A percentile compares a stretch with the other conserved stretches of the same genome.
phyloP scores from a whole-genome alignment of 345 rosid species.

The Atalantia buxifolia region DNA sequence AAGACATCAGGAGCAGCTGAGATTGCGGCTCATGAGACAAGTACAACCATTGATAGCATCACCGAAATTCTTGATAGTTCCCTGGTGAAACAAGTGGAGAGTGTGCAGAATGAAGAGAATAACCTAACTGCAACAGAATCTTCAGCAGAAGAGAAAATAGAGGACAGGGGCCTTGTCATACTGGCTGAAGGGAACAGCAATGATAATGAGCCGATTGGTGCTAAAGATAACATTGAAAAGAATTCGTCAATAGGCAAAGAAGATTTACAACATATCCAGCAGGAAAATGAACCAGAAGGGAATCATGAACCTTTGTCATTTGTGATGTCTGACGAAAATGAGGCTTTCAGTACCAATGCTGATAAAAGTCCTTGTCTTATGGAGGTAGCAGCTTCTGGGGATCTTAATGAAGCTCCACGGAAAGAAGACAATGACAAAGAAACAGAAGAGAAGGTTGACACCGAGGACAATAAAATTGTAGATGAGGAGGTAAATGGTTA shows the following conservation, averaged over 20 bases:
- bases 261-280: not conserved
- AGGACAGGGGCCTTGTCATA: not conserved
- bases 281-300: slow-evolving; percentile 6
- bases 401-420: slow-evolving; percentile 2
- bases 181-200: not conserved
- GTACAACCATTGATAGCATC: slow-evolving; percentile 11
- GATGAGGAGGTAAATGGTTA: slow-evolving; percentile 15
- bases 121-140: slow-evolving; percentile 3
- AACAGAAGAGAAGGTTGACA: slow-evolving; percentile 5
- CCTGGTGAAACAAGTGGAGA: slow-evolving; percentile 11
- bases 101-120: not conserved
- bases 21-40: slow-evolving; percentile 3
- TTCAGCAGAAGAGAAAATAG: slow-evolving; percentile 4
- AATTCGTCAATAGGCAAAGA: slow-evolving; percentile 7
- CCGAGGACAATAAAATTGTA: not conserved
- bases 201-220: not conserved
- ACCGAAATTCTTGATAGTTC: not conserved
- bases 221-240: not conserved
- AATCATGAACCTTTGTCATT: slow-evolving; percentile 1
- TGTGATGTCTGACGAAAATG: not conserved
- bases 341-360: not conserved
- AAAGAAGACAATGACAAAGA: not conserved
- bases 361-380: not conserved
- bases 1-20: slow-evolving; percentile 1
- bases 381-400: slow-evolving; percentile 5